phyloP scores from a whole-genome alignment of 768 basidiomycete genomes.

The Suillus paluster region DNA sequence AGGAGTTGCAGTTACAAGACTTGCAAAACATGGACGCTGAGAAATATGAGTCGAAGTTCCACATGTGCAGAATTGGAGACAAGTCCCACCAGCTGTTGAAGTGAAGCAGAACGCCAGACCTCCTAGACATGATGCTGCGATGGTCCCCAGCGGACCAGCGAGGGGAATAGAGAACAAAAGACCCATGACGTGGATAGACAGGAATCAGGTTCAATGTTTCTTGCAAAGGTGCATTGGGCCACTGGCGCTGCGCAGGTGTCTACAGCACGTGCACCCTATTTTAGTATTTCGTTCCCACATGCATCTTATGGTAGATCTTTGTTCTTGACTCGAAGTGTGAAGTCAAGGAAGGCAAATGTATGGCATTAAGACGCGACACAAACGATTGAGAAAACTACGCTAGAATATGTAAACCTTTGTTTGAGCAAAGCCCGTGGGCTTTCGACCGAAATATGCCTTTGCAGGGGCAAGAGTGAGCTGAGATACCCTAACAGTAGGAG shows the following conservation, averaged over 20 bases:
- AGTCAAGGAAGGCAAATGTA: too few relatives aligned
- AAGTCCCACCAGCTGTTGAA: slow-evolving; percentile 74
- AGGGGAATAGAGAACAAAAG: slow-evolving; percentile 74
- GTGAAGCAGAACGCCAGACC: slow-evolving; percentile 87
- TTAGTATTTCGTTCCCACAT: slow-evolving; percentile 4
- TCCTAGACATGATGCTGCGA: slow-evolving; percentile 84
- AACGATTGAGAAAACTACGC: too few relatives aligned
- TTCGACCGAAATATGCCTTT: too few relatives aligned
- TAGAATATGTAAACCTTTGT: too few relatives aligned
- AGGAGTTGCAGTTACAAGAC: slow-evolving; percentile 98
- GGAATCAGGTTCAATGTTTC: not conserved
- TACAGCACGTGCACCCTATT: not conserved
- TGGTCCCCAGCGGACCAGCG: slow-evolving; percentile 64
- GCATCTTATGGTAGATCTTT: too few relatives aligned
- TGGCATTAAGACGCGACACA: too few relatives aligned
- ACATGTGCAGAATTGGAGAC: slow-evolving; percentile 17
- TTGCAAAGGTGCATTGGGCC: too few relatives aligned
- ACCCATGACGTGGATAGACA: slow-evolving; percentile 57
- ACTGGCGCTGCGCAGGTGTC: not conserved
- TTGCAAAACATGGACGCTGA: slow-evolving; percentile 96
- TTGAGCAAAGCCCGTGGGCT: too few relatives aligned
- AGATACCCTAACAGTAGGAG: too few relatives aligned
- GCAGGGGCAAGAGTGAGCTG: too few relatives aligned
- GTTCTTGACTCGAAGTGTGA: too few relatives aligned
- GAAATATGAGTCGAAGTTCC: slow-evolving; percentile 3